phyloP scores from a whole-genome alignment of 495 filamentous ascomycete genomes.

The Penicillium macrosclerotiorum region DNA sequence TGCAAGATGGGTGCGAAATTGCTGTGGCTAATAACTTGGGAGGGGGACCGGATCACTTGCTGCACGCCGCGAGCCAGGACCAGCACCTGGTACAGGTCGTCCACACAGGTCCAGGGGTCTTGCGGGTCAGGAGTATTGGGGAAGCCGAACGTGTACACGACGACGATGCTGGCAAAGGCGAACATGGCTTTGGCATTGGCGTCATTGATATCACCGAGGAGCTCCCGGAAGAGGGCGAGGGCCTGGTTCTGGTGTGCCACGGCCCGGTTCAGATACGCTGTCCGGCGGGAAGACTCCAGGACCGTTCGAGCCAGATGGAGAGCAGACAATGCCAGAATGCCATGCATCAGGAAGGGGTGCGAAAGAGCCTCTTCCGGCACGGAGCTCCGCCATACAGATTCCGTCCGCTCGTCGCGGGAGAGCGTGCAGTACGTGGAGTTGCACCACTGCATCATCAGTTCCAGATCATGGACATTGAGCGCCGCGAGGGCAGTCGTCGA shows the following conservation, averaged over 20 bases:
- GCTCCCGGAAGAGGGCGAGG: slow-evolving; percentile 42
- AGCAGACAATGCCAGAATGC: slow-evolving; percentile 48
- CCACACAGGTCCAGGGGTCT: slow-evolving; percentile 36
- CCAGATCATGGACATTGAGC: slow-evolving; percentile 37
- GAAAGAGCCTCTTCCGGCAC: slow-evolving; percentile 47
- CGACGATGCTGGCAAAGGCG: slow-evolving; percentile 47
- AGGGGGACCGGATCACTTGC: slow-evolving; percentile 35
- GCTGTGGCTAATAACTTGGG: slow-evolving; percentile 25
- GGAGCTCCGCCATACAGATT: slow-evolving; percentile 41
- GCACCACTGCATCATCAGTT: slow-evolving; percentile 48
- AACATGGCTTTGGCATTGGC: slow-evolving; percentile 51
- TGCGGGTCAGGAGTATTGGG: slow-evolving; percentile 36
- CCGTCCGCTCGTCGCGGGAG: slow-evolving; percentile 30
- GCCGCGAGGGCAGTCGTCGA: slow-evolving; percentile 2
- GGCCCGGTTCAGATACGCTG: slow-evolving; percentile 37
- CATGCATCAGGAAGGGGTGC: slow-evolving; percentile 51
- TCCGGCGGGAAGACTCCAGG: slow-evolving; percentile 17
- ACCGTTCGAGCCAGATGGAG: slow-evolving; percentile 43
- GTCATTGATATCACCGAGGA: slow-evolving; percentile 39
- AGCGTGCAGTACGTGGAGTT: slow-evolving; percentile 33
- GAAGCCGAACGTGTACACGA: slow-evolving; percentile 51
- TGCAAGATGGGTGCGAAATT: slow-evolving; percentile 30
- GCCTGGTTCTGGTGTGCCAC: slow-evolving; percentile 49
- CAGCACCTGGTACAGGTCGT: slow-evolving; percentile 44
- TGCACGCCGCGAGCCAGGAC: slow-evolving; percentile 45